phyloP scores from a whole-genome alignment of 2,329 filamentous ascomycete genomes.

The Coniochaeta ligniaria region DNA sequence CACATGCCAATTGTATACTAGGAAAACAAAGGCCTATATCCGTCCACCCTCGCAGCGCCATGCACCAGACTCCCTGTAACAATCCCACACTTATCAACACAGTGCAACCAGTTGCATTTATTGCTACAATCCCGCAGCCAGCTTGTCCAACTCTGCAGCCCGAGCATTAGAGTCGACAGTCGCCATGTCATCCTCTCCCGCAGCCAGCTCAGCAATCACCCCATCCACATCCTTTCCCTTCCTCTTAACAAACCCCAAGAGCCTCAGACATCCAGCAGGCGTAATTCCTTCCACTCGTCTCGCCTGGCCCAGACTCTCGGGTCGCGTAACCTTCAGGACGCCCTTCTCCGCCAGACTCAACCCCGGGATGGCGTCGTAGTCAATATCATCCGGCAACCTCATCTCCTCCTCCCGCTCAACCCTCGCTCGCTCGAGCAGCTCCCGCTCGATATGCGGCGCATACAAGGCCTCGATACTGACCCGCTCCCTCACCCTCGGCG shows the following conservation, averaged over 20 bases:
- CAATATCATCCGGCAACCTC: conserved; percentile 62
- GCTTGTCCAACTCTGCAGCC: conserved; percentile 23
- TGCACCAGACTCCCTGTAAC: neutral
- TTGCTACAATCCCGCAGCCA: neutral
- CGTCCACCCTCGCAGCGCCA: neutral
- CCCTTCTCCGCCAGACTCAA: conserved; percentile 74
- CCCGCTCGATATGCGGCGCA: conserved; percentile 74
- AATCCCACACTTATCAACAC: neutral
- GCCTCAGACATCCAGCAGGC: conserved; percentile 48
- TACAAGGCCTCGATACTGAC: conserved; percentile 80
- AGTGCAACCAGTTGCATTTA: neutral
- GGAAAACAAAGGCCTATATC: neutral
- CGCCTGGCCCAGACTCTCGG: conserved; percentile 85
- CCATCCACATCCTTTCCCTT: conserved; percentile 6
- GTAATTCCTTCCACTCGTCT: conserved; percentile 76
- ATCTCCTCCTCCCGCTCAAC: conserved; percentile 74
- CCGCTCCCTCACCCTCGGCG: conserved; percentile 54
- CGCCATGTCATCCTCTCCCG: conserved; percentile 23
- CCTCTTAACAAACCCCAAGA: conserved; percentile 56
- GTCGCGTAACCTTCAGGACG: conserved; percentile 61
- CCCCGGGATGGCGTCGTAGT: conserved; percentile 68
- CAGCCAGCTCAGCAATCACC: neutral
- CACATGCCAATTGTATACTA: neutral
- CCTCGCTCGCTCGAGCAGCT: conserved; percentile 56
- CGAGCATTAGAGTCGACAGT: conserved; percentile 31